Evolutionary conservation across 306 rosid genomes (phyloP), one percentile per base, ranked within the genome.

Genomic region (Betula pendula): DNA sequence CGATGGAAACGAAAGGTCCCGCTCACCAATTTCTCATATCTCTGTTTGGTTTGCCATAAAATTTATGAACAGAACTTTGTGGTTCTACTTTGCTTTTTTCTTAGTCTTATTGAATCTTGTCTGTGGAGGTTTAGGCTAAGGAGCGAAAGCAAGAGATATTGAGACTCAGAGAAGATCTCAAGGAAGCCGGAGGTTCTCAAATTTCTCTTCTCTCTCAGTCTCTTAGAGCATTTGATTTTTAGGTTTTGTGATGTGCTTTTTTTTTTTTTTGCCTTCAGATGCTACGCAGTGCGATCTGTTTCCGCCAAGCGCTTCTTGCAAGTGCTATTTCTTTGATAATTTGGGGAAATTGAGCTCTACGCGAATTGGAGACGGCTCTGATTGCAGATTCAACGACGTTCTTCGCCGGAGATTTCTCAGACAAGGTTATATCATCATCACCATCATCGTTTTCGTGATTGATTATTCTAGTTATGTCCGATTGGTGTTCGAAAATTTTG

Each of bases 1-100:
- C 95, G 90, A 38, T 95, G 97, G 98, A 95, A 92, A 85, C 93
- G 85, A 70, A 95, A 95, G 98, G 97, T 92, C 80, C 53, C 45
- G 72, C 51, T 73, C 77, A 35, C 35, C 2, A 22, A 20, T 25
- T 63, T 6, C 24, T 33, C 69, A 31, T 19, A 3, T 47, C 56
- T 35, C 68, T 71, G 66, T 71, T 71, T 78, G 67, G 35, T 19
- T 25, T 15, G 42, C 50, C 62, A 70, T 70, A 70, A 43, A 56
- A 59, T 65, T 38, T 16, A 49, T 6, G 31, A 29, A 1, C n/a
- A 62, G 16, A 29, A 42, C 24, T 65, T 63, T 19, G 19, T 17
- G 70, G 27, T 20, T 22, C 31, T 55, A 11, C 40, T 53, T n/a
- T 10, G 9, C 45, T 56, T 38, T n/a, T 13, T 33, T 13, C 63